Base-by-base conservation (phyloP, 352 stramenopile genomes). In the Phytophthora multivora region DNA sequence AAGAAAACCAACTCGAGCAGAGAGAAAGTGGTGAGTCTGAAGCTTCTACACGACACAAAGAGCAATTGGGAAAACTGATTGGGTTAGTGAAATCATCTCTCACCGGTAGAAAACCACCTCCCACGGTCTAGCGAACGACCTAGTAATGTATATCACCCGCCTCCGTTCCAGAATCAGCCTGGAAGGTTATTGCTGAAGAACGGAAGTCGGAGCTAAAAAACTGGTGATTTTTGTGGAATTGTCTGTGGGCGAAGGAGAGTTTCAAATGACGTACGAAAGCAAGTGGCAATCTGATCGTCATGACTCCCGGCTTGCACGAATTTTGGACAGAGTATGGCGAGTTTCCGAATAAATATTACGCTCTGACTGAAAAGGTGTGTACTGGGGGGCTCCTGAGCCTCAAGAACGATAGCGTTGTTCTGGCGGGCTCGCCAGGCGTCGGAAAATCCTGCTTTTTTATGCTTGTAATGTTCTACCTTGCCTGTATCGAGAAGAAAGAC, bases 1-100 rank as follows among this genome's bases (percentile, higher is more conserved):
- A 46, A n/a, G 23, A 35, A 31, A 16, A 40, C 51, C 38, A 47
- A n/a, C n/a, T n/a, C n/a, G n/a, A n/a, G n/a, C n/a, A n/a, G n/a
- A n/a, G n/a, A n/a, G n/a, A n/a, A n/a, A n/a, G n/a, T n/a, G n/a
- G n/a, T n/a, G n/a, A n/a, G n/a, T n/a, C n/a, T n/a, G n/a, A 42
- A 23, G n/a, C 42, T 49, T 57, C 58, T 23, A 59, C 23, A 21
- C 45, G 16, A 31, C 77, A 84, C 53, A 86, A 79, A 43, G 64
- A 80, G 26, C 75, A 85, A 45, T 54, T 88, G 33, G 77, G 86
- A 56, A 62, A 82, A 19, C 57, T 87, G 38, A 84, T 87, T 56
- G 69, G 77, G 2, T 51, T 87, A n/a, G 71, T 88, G 23, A 74
- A 84, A 48, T 49, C 52, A 28, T 80, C 70, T 11, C 48, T n/a